Conservation (phyloP, 306 rosid genomes). For the Vicia faba region DNA sequence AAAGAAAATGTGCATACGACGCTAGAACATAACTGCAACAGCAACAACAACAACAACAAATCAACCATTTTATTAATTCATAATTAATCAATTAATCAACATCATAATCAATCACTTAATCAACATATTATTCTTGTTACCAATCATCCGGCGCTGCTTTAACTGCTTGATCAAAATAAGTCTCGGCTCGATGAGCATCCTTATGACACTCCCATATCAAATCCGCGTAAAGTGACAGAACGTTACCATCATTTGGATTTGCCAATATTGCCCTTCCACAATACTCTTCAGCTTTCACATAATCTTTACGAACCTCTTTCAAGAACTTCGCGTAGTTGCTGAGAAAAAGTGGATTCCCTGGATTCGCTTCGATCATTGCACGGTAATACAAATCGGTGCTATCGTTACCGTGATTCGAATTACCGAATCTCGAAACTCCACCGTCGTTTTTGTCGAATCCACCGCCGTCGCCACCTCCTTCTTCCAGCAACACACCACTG, state of each 20-base stretch:
- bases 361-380: constrained; percentile 70
- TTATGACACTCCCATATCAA: constrained; percentile 74
- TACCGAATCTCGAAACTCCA: constrained; percentile 54
- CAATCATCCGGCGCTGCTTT: constrained; percentile 77
- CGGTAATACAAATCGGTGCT: constrained; percentile 60
- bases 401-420: constrained; percentile 55
- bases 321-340: constrained; percentile 80
- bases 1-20: constrained; percentile 80
- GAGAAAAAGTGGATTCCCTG: constrained; percentile 71
- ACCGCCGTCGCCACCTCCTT: constrained; percentile 52
- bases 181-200: constrained; percentile 75
- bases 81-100: constrained; percentile 9
- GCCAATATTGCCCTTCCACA: constrained; percentile 84
- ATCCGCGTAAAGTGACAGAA: constrained; percentile 73
- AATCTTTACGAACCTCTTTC: constrained; percentile 72
- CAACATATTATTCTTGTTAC: constrained; percentile 38
- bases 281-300: constrained; percentile 78
- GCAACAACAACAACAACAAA: constrained; percentile 18
- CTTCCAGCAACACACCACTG: constrained; percentile 48
- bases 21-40: constrained; percentile 84
- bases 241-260: constrained; percentile 67
- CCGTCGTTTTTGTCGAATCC: constrained; percentile 59
- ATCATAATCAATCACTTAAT: constrained; percentile 12
- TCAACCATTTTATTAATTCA: constrained; percentile 23
- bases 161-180: constrained; percentile 71